Evolutionary conservation across 495 filamentous ascomycete species (phyloP).

Genomic region (Hypoxylon trugodes): DNA sequence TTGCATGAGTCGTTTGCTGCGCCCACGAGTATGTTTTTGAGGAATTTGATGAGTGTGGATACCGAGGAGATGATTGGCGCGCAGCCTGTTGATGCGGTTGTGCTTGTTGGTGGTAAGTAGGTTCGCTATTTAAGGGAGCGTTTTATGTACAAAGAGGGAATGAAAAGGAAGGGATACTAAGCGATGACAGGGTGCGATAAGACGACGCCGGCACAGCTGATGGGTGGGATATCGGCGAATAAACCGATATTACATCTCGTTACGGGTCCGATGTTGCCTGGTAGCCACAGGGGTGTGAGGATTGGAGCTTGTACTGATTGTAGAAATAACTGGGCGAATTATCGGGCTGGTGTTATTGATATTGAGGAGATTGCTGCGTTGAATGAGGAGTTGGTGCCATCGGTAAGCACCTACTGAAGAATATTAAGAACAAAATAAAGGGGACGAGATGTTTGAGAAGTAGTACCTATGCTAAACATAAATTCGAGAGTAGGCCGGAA

Average conservation of each 20-base stretch:
- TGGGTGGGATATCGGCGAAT: slow-evolving; percentile 75
- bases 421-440: background rate
- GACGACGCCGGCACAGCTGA: slow-evolving; percentile 72
- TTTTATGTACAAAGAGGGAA: background rate
- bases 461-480: background rate
- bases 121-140: background rate
- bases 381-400: slow-evolving; percentile 74
- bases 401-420: slow-evolving; percentile 49
- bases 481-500: slow-evolving; percentile 63
- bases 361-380: slow-evolving; percentile 71
- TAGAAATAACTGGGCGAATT: slow-evolving; percentile 72
- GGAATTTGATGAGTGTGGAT: slow-evolving; percentile 77
- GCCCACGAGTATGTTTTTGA: slow-evolving; percentile 73
- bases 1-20: slow-evolving; percentile 69
- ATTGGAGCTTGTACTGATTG: slow-evolving; percentile 75
- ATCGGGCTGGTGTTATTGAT: slow-evolving; percentile 66
- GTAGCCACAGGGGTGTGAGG: slow-evolving; percentile 63
- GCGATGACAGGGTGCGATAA: slow-evolving; percentile 66
- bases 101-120: slow-evolving; percentile 68
- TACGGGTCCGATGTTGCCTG: slow-evolving; percentile 74
- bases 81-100: slow-evolving; percentile 69
- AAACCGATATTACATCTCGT: slow-evolving; percentile 70
- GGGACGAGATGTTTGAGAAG: background rate
- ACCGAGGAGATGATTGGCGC: slow-evolving; percentile 75
- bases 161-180: background rate